Evolutionary conservation across 1,284 basidiomycete genomes (phyloP).

Genomic region (Ceratobasidium sp.): DNA sequence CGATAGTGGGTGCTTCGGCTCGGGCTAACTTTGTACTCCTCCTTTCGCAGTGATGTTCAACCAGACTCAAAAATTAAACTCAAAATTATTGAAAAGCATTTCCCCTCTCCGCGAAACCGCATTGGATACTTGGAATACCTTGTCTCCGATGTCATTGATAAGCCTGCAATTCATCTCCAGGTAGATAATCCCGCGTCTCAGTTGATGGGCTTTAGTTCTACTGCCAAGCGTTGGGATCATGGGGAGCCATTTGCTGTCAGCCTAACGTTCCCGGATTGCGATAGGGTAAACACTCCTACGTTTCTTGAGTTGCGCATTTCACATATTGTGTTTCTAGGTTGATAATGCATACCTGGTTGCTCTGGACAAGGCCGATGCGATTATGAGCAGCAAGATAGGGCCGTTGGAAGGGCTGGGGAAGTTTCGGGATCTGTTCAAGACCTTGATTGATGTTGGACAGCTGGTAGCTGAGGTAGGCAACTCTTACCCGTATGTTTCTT

Average conservation of each 20-base stretch:
- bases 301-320: not conserved
- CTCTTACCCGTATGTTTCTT: too few relatives aligned
- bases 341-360: conserved; percentile 1
- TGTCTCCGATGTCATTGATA: not conserved
- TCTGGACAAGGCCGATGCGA: not conserved
- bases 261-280: not conserved
- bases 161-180: not conserved
- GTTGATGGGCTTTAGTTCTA: not conserved
- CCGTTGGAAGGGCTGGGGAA: conserved; percentile 7
- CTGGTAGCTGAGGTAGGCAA: not conserved
- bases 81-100: conserved; percentile 8
- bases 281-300: not conserved
- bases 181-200: not conserved
- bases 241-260: not conserved
- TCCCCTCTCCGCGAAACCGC: not conserved
- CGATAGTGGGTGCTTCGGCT: not conserved
- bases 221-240: not conserved
- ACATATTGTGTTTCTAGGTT: not conserved
- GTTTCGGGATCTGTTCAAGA: not conserved
- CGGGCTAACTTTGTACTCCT: not conserved
- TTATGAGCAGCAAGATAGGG: not conserved
- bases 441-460: not conserved
- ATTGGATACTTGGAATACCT: not conserved
- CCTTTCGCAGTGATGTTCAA: not conserved
- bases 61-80: not conserved